These are phyloP conservation scores for Mortierella sp. DNA, from an alignment of 371 early-diverging fungal species.

Conservation along the genomic window DNA sequence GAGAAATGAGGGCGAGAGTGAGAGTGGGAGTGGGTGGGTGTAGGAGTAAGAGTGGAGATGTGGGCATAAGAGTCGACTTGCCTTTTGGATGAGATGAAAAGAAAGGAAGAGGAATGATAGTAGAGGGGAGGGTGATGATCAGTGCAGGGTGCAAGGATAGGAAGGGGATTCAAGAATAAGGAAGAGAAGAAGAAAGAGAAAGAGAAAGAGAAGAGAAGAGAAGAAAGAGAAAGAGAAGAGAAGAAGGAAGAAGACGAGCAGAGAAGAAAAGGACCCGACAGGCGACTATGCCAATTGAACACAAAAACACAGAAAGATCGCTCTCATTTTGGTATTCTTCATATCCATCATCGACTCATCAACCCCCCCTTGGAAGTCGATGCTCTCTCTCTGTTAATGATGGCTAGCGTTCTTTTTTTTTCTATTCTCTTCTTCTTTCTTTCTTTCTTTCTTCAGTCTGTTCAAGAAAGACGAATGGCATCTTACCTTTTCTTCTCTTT, in stretches of 20 bases:
- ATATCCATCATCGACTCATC: neutral
- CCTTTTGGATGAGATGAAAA: neutral
- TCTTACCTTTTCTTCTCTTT: neutral
- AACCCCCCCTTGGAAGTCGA: too few relatives aligned
- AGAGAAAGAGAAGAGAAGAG: neutral
- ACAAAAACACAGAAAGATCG: neutral
- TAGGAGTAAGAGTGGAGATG: neutral
- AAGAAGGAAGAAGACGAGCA: too few relatives aligned
- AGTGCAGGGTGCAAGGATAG: slow-evolving; percentile 11
- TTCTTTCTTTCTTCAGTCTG: neutral
- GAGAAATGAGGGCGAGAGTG: neutral
- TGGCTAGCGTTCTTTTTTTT: neutral
- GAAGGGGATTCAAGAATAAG: slow-evolving; percentile 49
- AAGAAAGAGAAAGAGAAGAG: neutral
- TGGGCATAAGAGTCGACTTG: neutral
- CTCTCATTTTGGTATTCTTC: neutral
- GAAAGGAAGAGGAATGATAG: too few relatives aligned
- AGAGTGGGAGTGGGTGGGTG: neutral
- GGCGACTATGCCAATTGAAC: neutral
- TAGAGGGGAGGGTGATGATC: neutral
- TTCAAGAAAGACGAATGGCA: neutral
- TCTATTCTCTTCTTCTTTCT: neutral
- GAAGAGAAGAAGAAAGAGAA: slow-evolving; percentile 3
- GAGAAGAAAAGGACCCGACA: neutral
- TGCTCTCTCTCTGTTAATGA: too few relatives aligned